Percentiles rank a stretch among this genome's conserved stretches.
phyloP scores from a whole-genome alignment of 1,139 yeast species.

The Geotrichum histeridarum region DNA sequence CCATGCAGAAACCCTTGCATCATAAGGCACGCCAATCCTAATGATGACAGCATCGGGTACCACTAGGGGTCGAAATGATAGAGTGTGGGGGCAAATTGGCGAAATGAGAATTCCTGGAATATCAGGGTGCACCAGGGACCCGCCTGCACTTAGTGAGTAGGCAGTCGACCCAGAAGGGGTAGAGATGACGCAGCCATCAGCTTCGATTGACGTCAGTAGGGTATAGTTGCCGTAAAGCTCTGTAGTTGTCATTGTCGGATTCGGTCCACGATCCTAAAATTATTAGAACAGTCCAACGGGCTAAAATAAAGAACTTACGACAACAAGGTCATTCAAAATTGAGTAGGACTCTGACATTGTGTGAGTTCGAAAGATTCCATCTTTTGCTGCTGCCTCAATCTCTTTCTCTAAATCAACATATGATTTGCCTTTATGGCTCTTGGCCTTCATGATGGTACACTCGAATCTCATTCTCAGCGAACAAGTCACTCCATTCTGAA shows the following conservation, averaged over 20 bases:
- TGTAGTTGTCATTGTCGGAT: conserved; percentile 69
- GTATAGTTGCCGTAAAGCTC: conserved; percentile 75
- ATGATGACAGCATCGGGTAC: conserved; percentile 68
- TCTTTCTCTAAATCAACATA: conserved; percentile 31
- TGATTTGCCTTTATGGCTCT: conserved; percentile 21
- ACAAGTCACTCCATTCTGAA: conserved; percentile 59
- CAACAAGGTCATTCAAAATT: conserved; percentile 78
- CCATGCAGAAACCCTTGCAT: conserved; percentile 70
- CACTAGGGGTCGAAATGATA: conserved; percentile 76
- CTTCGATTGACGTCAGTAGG: conserved; percentile 75
- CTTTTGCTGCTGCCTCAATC: conserved; percentile 33
- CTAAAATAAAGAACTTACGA: conserved; percentile 29
- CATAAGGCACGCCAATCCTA: conserved; percentile 62
- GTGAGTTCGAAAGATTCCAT: conserved; percentile 32
- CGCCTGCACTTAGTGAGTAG: conserved; percentile 81
- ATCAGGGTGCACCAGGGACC: conserved; percentile 80
- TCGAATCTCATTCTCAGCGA: conserved; percentile 72
- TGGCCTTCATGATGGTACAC: conserved; percentile 58
- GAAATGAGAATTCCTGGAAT: conserved; percentile 76
- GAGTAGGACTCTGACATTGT: conserved; percentile 41
- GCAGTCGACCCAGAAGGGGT: conserved; percentile 94
- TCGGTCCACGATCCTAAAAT: conserved; percentile 67
- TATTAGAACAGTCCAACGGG: neutral
- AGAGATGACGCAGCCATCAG: conserved; percentile 78
- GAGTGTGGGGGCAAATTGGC: conserved; percentile 81